phyloP scores from a whole-genome alignment of 2,329 filamentous ascomycete genomes.

The Monosporascus cannonballus region DNA sequence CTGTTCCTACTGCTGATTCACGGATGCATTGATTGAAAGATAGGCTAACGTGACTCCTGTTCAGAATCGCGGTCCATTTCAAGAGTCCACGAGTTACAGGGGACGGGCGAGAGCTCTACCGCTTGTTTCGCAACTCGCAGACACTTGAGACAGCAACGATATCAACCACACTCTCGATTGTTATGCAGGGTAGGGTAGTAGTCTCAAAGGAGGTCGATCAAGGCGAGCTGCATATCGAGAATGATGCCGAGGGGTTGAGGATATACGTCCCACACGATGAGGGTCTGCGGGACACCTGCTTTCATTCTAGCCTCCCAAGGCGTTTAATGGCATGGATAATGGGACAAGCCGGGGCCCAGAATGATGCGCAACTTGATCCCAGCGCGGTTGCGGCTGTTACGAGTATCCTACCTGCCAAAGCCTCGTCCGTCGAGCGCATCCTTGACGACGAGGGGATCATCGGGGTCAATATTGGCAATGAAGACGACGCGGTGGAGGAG shows the following conservation, averaged over 20 bases:
- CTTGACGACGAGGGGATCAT: slow-evolving; percentile 2
- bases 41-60: background rate
- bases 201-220: slow-evolving; percentile 11
- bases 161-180: slow-evolving; percentile 19
- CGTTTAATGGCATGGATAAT: slow-evolving; percentile 7
- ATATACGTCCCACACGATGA: slow-evolving; percentile 27
- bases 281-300: background rate
- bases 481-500: background rate
- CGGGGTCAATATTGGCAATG: slow-evolving; percentile 2
- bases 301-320: slow-evolving; percentile 1
- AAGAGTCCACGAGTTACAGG: slow-evolving; percentile 15
- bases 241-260: background rate
- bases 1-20: background rate
- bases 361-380: background rate
- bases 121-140: slow-evolving; percentile 12
- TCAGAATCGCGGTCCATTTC: slow-evolving; percentile 23
- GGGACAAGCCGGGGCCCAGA: slow-evolving; percentile 1
- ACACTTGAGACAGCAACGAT: slow-evolving; percentile 27
- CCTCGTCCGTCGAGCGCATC: background rate
- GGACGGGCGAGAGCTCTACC: slow-evolving; percentile 14
- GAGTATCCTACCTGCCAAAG: background rate
- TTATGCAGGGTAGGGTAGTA: slow-evolving; percentile 15
- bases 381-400: background rate
- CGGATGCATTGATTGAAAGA: background rate
- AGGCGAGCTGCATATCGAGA: slow-evolving; percentile 12